Base-by-base conservation (phyloP, 75 land plant species). In the Cupressus sempervirens region DNA sequence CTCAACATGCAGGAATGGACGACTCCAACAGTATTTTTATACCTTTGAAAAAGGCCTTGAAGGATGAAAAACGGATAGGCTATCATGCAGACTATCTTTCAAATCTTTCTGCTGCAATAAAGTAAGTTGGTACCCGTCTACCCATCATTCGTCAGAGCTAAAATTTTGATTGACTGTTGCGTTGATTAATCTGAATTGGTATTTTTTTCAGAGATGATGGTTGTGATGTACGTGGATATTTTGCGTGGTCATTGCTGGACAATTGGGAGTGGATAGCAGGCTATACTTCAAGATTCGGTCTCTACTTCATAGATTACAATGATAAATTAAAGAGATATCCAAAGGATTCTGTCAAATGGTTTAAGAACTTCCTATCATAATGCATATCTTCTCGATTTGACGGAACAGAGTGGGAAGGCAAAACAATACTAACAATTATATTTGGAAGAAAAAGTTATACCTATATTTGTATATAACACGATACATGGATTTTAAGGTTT, bases 211-310 rank as follows among this genome's bases (percentile, higher is more conserved):
- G 45, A 6, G 79, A 76, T 20, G 92, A 94, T 82, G 95, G 95
- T 3, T 91, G 91, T 70, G 90, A 94, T 83, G 90, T 94, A 75
- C 88, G 88, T 48, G 95, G 94, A 30, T 92, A 94, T 84, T 94
- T 94, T 82, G 91, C 40, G 45, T 94, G 95, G 95, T 92, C 95
- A 29, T 62, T 94, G 23, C 56, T 92, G 88, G 94, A 94, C 88
- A 94, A 92, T 77, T 94, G 93, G 89, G 95, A 94, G 83, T 94
- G 95, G 94, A 76, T 79, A 83, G 90, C 83, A 54, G 95, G 95
- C 14, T 91, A 84, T 79, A 88, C 90, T 3, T 86, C 89, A 14
- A 91, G 93, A 76, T 94, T 94, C 84, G 94, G 95, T 23, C 91
- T 94, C 48, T 92, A 91, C 79, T 94, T 86, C 73, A 90, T 94